A percentile compares a stretch with the other conserved stretches of the same genome.
phyloP scores from a whole-genome alignment of 441 rosid genomes.

The Erodium moschatum region DNA sequence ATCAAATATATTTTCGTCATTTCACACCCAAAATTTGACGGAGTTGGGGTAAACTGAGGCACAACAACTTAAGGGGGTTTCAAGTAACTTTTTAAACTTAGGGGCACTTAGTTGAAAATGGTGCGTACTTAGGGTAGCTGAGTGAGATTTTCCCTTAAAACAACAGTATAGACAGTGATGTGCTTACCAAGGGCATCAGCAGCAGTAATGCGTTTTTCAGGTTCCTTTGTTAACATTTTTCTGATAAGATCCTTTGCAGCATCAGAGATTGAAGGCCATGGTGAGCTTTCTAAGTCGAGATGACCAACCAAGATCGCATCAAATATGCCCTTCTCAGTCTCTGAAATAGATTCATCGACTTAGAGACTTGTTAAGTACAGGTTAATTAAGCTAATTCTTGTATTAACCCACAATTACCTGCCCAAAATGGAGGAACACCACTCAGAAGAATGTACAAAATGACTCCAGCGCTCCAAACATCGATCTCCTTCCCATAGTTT shows the following conservation, averaged over 20 bases:
- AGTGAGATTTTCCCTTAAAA: no score
- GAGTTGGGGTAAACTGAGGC: no score
- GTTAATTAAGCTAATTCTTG: not conserved
- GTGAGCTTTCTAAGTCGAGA: slow-evolving; percentile 40
- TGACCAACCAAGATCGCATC: slow-evolving; percentile 29
- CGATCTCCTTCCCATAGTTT: slow-evolving; percentile 52
- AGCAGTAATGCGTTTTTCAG: slow-evolving; percentile 45
- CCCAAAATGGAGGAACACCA: slow-evolving; percentile 66
- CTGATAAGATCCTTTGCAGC: slow-evolving; percentile 47
- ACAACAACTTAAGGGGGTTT: no score
- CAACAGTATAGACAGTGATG: not conserved
- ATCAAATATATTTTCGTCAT: no score
- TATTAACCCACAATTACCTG: slow-evolving; percentile 28
- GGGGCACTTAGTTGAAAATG: no score
- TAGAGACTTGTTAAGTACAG: not conserved
- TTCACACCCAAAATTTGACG: no score
- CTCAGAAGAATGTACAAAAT: slow-evolving; percentile 58
- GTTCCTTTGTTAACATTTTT: slow-evolving; percentile 43
- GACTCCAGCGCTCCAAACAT: slow-evolving; percentile 65
- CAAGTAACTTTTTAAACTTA: no score
- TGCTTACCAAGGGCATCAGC: slow-evolving; percentile 48
- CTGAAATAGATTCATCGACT: slow-evolving; percentile 23
- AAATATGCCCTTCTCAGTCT: slow-evolving; percentile 44
- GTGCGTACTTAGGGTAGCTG: no score
- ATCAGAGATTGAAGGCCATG: slow-evolving; percentile 49